phyloP scores from a whole-genome alignment of 805 yeast genomes.

The Wickerhamiella sorbophila region DNA sequence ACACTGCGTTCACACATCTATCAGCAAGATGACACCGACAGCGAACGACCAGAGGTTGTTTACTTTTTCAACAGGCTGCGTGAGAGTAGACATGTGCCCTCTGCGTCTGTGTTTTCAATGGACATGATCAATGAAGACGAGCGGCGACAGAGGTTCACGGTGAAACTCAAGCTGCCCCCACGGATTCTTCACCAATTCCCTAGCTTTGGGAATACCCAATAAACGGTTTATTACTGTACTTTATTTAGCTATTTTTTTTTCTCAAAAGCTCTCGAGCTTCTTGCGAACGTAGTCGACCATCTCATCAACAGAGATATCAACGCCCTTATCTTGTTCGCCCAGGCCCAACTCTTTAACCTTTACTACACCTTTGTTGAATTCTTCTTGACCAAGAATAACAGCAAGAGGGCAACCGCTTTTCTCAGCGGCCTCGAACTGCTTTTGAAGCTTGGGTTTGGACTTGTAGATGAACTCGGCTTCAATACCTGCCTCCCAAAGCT shows the following conservation, averaged over 20 bases:
- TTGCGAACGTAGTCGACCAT: constrained; percentile 40
- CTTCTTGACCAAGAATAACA: constrained; percentile 92
- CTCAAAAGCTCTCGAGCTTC: constrained; percentile 26
- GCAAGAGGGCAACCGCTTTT: constrained; percentile 82
- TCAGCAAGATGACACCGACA: constrained; percentile 14
- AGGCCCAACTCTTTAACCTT: constrained; percentile 83
- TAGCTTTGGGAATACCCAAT: background rate
- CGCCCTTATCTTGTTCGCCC: constrained; percentile 85
- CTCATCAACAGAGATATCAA: constrained; percentile 47
- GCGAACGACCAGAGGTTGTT: constrained; percentile 14
- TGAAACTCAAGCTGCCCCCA: constrained; percentile 14
- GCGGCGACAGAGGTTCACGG: constrained; percentile 14
- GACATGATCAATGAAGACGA: constrained; percentile 5
- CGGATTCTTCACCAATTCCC: background rate
- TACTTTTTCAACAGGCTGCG: constrained; percentile 14
- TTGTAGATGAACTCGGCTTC: constrained; percentile 87
- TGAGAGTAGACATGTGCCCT: constrained; percentile 12
- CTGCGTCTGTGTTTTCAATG: constrained; percentile 16
- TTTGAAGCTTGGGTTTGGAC: constrained; percentile 84
- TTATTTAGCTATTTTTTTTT: background rate
- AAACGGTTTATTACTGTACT: background rate
- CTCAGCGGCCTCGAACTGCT: constrained; percentile 96
- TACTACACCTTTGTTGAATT: constrained; percentile 62
- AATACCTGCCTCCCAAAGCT: constrained; percentile 77
- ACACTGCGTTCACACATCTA: constrained; percentile 17